Conservation (phyloP, 106 monocot genomes). For the Platanthera guangdongensis region DNA sequence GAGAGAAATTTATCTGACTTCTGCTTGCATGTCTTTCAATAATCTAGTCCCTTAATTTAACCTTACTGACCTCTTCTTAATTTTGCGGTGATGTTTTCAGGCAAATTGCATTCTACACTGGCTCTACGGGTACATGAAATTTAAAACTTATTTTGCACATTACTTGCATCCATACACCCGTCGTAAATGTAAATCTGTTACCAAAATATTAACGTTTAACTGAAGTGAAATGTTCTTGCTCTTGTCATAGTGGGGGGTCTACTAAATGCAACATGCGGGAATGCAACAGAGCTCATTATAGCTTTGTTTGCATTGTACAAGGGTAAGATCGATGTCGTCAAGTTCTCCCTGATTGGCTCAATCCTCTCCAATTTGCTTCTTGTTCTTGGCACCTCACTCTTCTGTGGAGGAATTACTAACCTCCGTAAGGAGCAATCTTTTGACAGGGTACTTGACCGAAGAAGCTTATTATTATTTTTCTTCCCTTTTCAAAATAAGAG, state of each 20-base stretch:
- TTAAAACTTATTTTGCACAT: background rate
- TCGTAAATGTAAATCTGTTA: background rate
- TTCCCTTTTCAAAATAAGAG: background rate
- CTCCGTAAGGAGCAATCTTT: constrained; percentile 35
- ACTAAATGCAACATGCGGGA: constrained; percentile 43
- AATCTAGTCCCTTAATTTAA: background rate
- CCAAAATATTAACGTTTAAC: background rate
- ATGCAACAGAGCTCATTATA: constrained; percentile 70
- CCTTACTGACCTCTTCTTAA: background rate
- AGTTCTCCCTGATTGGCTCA: constrained; percentile 72
- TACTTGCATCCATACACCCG: background rate
- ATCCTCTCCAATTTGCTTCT: constrained; percentile 73
- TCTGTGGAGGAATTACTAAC: constrained; percentile 55
- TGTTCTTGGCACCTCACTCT: constrained; percentile 69
- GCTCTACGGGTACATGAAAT: constrained; percentile 54
- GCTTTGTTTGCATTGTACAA: constrained; percentile 44
- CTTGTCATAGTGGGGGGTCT: constrained; percentile 61
- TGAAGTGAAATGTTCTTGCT: background rate
- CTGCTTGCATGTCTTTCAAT: background rate
- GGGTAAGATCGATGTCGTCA: constrained; percentile 45
- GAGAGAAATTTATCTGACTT: background rate
- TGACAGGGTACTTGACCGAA: constrained; percentile 23
- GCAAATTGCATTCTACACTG: constrained; percentile 75
- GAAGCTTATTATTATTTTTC: background rate
- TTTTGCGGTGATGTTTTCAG: constrained; percentile 21